A percentile compares a stretch with the other conserved stretches of the same genome.
These are phyloP conservation scores for Phalaenopsis equestris DNA, from an alignment of 106 monocot genomes.

Conservation along the genomic window DNA sequence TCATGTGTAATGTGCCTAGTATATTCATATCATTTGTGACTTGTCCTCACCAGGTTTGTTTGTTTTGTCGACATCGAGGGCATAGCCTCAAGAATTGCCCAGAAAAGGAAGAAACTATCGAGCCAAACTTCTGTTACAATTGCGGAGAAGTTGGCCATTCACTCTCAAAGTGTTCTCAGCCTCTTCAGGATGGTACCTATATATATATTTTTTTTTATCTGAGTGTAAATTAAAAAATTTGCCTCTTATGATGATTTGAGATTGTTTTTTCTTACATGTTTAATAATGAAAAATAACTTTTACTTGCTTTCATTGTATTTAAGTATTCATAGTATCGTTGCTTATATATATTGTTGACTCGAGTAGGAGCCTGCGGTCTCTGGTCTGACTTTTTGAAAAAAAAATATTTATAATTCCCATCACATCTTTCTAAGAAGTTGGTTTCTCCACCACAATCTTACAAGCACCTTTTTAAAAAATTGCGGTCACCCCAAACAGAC, in stretches of 20 bases:
- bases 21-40: constrained; percentile 1
- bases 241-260: background rate
- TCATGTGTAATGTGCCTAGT: background rate
- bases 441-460: too few species aligned
- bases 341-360: background rate
- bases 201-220: background rate
- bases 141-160: constrained; percentile 87
- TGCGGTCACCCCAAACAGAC: too few species aligned
- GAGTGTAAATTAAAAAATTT: background rate
- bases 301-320: background rate
- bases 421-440: too few species aligned
- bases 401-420: too few species aligned
- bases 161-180: constrained; percentile 63
- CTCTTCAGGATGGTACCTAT: constrained; percentile 64
- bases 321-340: background rate
- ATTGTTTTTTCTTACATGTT: background rate
- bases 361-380: too few species aligned
- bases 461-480: too few species aligned
- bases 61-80: constrained; percentile 79
- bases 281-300: background rate
- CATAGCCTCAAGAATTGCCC: constrained; percentile 92
- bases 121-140: constrained; percentile 84
- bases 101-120: constrained; percentile 33
- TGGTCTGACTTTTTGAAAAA: too few species aligned
- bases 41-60: constrained; percentile 55